phyloP scores from a whole-genome alignment of 805 yeast genomes.

The Ogataea minuta region DNA sequence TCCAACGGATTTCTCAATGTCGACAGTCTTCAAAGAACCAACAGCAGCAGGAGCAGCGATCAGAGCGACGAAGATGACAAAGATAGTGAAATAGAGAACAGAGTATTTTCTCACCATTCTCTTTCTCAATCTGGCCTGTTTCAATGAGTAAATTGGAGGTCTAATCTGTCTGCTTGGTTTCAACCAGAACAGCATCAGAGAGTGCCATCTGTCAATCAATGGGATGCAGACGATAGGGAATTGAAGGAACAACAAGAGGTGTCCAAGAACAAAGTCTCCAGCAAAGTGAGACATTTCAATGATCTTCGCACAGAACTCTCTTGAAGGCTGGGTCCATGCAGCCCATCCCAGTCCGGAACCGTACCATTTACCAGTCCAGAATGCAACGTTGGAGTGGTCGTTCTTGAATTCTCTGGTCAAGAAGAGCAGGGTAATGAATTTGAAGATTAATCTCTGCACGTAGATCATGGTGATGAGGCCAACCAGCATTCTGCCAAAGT shows the following conservation, averaged over 20 bases:
- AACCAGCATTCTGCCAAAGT: constrained; percentile 78
- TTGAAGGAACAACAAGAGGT: constrained; percentile 80
- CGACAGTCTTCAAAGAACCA: constrained; percentile 42
- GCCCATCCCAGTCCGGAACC: constrained; percentile 89
- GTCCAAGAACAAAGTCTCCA: constrained; percentile 95
- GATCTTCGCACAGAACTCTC: constrained; percentile 92
- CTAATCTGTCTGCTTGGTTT: constrained; percentile 95
- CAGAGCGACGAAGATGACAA: constrained; percentile 68
- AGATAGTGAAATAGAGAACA: constrained; percentile 67
- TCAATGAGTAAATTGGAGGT: constrained; percentile 95
- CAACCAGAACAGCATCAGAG: constrained; percentile 98
- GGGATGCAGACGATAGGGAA: constrained; percentile 86
- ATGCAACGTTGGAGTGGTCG: constrained; percentile 93
- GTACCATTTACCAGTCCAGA: constrained; percentile 99
- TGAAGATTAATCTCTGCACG: constrained; percentile 84
- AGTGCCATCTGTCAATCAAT: constrained; percentile 93
- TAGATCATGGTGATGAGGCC: constrained; percentile 84
- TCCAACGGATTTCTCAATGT: constrained; percentile 35
- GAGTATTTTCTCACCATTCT: constrained; percentile 96
- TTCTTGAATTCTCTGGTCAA: constrained; percentile 95
- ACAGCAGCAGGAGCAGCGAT: constrained; percentile 94
- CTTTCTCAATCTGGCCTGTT: constrained; percentile 94
- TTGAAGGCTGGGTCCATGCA: constrained; percentile 92
- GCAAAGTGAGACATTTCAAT: constrained; percentile 95
- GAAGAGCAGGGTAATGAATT: constrained; percentile 70